These are phyloP conservation scores for Trametes villosa DNA, from an alignment of 768 basidiomycete species.

Conservation along the genomic window DNA sequence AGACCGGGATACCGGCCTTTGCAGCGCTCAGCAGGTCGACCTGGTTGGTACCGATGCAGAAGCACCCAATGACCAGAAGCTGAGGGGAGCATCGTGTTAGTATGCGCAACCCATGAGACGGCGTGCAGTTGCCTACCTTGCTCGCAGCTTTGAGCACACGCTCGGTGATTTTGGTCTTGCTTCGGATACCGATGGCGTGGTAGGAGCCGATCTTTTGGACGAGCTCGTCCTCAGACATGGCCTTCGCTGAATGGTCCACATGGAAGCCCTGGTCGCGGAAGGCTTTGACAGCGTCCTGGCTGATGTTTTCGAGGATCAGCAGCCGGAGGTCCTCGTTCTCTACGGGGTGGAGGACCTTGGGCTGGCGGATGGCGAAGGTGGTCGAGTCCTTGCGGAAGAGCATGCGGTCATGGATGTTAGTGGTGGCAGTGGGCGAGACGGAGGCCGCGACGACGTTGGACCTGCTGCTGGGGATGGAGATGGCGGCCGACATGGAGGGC, in stretches of 20 bases:
- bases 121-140: slow-evolving; percentile 57
- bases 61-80: slow-evolving; percentile 97
- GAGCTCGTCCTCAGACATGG: slow-evolving; percentile 93
- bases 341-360: slow-evolving; percentile 78
- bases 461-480: slow-evolving; percentile 45
- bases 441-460: slow-evolving; percentile 50
- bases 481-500: slow-evolving; percentile 50
- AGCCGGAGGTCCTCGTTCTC: slow-evolving; percentile 83
- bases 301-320: slow-evolving; percentile 94
- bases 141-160: slow-evolving; percentile 85
- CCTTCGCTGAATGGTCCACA: slow-evolving; percentile 86
- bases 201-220: slow-evolving; percentile 80
- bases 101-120: background rate
- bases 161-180: slow-evolving; percentile 96
- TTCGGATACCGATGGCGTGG: slow-evolving; percentile 95
- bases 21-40: slow-evolving; percentile 88
- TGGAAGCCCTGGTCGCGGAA: slow-evolving; percentile 86
- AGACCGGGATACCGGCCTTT: slow-evolving; percentile 91
- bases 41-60: slow-evolving; percentile 99
- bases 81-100: slow-evolving; percentile 37
- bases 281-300: slow-evolving; percentile 80
- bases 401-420: slow-evolving; percentile 52
- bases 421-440: slow-evolving; percentile 53
- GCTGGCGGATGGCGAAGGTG: slow-evolving; percentile 49
- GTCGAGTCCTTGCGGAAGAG: slow-evolving; percentile 39